Conservation (phyloP, 2,329 filamentous ascomycete species). For the Beauveria rudraprayagi region DNA sequence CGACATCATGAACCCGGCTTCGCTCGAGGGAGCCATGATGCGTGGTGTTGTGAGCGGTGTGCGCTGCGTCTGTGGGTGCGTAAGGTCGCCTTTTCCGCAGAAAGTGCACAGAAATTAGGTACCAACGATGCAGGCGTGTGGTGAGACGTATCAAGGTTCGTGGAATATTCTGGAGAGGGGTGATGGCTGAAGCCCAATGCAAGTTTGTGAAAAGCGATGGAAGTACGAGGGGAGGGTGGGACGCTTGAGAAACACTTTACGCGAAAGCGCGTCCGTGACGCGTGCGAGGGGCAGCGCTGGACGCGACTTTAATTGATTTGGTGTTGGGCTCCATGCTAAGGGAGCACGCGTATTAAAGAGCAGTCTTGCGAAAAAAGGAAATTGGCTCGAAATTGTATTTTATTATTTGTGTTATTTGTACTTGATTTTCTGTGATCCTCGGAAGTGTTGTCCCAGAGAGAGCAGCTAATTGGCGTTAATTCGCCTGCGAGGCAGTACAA, state of each 20-base stretch:
- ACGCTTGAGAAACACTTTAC: conserved; percentile 8
- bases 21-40: conserved; percentile 46
- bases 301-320: conserved; percentile 11
- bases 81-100: neutral
- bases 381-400: neutral
- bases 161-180: neutral
- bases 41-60: neutral
- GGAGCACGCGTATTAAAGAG: neutral
- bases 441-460: neutral
- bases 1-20: conserved; percentile 49
- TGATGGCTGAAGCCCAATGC: neutral
- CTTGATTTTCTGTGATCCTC: neutral
- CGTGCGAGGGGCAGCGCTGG: conserved; percentile 1
- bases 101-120: neutral
- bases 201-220: neutral
- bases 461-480: neutral
- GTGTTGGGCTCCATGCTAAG: neutral
- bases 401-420: neutral
- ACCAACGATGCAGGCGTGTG: neutral
- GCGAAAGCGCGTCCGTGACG: conserved; percentile 6
- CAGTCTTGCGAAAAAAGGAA: too few species aligned
- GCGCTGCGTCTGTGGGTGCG: neutral
- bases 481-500: neutral
- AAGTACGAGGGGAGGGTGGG: neutral
- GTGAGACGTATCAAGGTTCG: neutral